phyloP scores from a whole-genome alignment of 1,284 basidiomycete genomes.

The Leucoagaricus sp. region DNA sequence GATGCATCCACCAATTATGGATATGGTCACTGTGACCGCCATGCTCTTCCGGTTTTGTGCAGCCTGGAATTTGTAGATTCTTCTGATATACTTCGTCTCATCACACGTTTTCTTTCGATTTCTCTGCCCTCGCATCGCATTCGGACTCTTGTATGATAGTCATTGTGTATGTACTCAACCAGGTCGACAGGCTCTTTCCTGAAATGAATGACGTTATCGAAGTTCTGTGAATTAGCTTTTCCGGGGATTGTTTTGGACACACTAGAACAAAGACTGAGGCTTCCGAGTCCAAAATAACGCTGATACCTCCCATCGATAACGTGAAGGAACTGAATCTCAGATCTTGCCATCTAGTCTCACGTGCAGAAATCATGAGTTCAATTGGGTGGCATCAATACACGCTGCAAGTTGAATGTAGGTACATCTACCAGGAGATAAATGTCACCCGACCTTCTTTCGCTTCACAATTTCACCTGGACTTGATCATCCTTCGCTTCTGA shows the following conservation, averaged over 20 bases:
- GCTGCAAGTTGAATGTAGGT: conserved; percentile 36
- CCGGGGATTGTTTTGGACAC: conserved; percentile 8
- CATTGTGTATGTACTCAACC: conserved; percentile 12
- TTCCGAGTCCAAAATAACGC: conserved; percentile 11
- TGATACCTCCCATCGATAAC: conserved; percentile 28
- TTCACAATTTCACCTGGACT: conserved; percentile 63
- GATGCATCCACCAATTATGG: conserved; percentile 87
- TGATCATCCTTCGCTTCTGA: conserved; percentile 38
- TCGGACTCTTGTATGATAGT: conserved; percentile 14
- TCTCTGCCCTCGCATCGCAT: conserved; percentile 8
- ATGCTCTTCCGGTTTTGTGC: conserved; percentile 81
- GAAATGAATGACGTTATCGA: conserved; percentile 16
- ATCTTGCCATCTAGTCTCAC: conserved; percentile 27
- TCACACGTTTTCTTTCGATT: neutral
- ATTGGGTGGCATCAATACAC: conserved; percentile 32
- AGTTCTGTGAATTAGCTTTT: conserved; percentile 7
- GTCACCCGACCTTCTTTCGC: conserved; percentile 36
- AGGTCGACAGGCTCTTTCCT: conserved; percentile 1
- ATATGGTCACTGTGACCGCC: conserved; percentile 77
- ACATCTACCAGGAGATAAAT: conserved; percentile 26
- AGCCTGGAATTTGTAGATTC: conserved; percentile 58
- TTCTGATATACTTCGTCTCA: conserved; percentile 8
- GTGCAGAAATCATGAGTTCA: conserved; percentile 27
- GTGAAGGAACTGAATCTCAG: conserved; percentile 25
- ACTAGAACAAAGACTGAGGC: conserved; percentile 9